phyloP scores from a whole-genome alignment of 148 eudicot species.

The Chenopodium album region DNA sequence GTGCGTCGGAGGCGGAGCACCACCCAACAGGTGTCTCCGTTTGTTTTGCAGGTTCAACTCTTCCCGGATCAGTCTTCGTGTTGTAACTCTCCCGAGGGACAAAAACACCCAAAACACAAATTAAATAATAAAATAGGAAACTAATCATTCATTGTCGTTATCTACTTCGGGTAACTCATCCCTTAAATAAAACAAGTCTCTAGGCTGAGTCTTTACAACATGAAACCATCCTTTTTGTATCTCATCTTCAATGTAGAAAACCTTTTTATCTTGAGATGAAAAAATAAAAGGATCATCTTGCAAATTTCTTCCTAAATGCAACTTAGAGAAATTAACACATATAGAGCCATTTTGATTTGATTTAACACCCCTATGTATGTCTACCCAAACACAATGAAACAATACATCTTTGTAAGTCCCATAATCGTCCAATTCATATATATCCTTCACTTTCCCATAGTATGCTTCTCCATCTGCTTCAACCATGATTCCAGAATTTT shows the following conservation, averaged over 20 bases:
- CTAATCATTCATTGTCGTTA: too few species aligned
- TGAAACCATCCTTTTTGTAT: conserved; percentile 16
- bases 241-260: conserved; percentile 26
- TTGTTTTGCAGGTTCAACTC: too few species aligned
- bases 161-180: background rate
- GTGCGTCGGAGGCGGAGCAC: too few species aligned
- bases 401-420: background rate
- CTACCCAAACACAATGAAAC: conserved; percentile 24
- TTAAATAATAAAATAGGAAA: too few species aligned
- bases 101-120: background rate
- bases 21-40: too few species aligned
- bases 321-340: conserved; percentile 16
- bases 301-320: conserved; percentile 23
- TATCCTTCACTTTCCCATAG: too few species aligned
- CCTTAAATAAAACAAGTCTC: conserved; percentile 26
- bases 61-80: too few species aligned
- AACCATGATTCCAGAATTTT: background rate
- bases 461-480: background rate
- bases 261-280: conserved; percentile 25
- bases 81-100: too few species aligned
- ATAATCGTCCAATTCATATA: too few species aligned
- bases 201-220: conserved; percentile 23
- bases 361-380: background rate
- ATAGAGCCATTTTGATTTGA: background rate
- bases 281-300: conserved; percentile 32